Evolutionary conservation across 148 eudicot genomes (phyloP), one percentile per base, ranked within the genome.

Genomic region (Camellia granthamiana): DNA sequence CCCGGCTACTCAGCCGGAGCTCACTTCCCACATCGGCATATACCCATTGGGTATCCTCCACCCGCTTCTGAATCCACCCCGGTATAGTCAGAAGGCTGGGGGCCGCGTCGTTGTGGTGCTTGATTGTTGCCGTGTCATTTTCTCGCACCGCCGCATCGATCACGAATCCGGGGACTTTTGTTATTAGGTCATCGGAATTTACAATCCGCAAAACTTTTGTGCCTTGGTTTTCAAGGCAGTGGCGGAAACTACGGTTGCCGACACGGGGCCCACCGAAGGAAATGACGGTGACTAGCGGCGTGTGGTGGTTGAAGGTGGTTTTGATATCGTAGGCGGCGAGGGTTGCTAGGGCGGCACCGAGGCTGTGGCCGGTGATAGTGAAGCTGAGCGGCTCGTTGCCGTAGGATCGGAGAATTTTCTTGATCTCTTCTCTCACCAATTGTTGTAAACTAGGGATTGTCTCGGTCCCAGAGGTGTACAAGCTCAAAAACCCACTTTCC

Each of bases 231-330:
- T 96, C 97, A 8, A 96, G 56, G 2, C 76, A 77, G 42, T 80
- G 66, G 42, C 92, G 72, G 85, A 96, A 96, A 77, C 90, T 86
- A 15, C 73, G 70, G 82, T 96, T 92, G 0, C 98, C 98, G 1
- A 92, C 99, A 3, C 99, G 83, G 0, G 99, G 99, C 7, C 98
- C 99, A 0, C 92, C 97, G 60, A 93, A 96, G 1, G 99, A 96
- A 12, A 96, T 74, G 6, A 96, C 98, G 1, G 97, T 88, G 19
- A 96, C 91, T 0, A 81, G 74, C 14, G 88, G 92, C 72, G 87
- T 80, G 4, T 41, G 64, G n/a, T 75, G 64, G n/a, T 75, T 46
- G 75, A 92, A 88, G 16, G 84, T 84, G 44, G 88, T 76, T 52
- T 90, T 90, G 63, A 93, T 88, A 75, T 93, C 97, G 59, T 92